Base-by-base conservation (phyloP, 2,329 filamentous ascomycete genomes). In the Mycosphaerelloides madeirae region DNA sequence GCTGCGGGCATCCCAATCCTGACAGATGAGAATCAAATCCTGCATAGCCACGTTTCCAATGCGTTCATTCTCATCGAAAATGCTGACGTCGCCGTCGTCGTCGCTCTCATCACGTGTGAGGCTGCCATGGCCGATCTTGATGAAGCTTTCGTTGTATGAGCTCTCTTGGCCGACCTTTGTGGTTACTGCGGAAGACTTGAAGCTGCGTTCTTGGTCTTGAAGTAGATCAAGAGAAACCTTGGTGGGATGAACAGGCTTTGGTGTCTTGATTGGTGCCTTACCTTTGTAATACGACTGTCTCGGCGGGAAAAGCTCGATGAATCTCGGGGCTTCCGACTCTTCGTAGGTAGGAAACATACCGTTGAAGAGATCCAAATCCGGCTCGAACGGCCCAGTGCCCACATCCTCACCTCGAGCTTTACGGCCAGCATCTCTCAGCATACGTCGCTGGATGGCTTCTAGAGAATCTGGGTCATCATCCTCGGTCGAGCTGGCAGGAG, bases 211-310 rank as follows among this genome's bases (percentile, higher is more conserved):
- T 54, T 95, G 86, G 57, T 97, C 93, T 36, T 80, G 77, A 2
- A 87, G 85, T 28, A 97, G 72, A 49, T 98, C 93, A 12, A 98
- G 75, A 49, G 81, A 89, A 44, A 95, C 76, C 66, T 98, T 98
- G 15, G 85, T 90, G 0, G 89, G 88, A 4, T 89, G 78, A 3
- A 97, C 75, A 13, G 87, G 76, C 66, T 90, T 93, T 0, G 89
- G 87, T 31, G 82, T 83, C 66, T 89, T 95, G 1, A 75, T 54
- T 0, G 90, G 88, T 31, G 81, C 80, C 66, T 95, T 93, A 44
- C 85, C 83, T 50, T 85, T 77, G 66, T 86, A 91, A 43, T 81
- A 76, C 1, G 88, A 85, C 55, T 82, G 82, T 64, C 90, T 89
- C 5, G 85, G 82, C 2, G 87, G 87, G 29, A 98, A 80, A 5